These are phyloP conservation scores for Salmacisia buchloeana DNA, from an alignment of 1,284 basidiomycete genomes.

Conservation along the genomic window DNA sequence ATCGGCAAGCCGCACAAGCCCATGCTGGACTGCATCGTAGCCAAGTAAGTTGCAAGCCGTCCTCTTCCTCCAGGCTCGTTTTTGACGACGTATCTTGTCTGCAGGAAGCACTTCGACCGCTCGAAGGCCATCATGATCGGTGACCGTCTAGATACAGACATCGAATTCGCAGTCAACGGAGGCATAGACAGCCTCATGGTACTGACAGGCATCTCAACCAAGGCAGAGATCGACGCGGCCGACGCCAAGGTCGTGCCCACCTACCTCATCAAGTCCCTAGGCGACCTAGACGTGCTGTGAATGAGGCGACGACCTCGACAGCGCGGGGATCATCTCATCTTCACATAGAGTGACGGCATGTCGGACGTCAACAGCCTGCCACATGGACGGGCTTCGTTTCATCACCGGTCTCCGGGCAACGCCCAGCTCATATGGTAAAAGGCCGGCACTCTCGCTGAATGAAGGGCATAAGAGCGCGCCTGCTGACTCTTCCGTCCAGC, in stretches of 20 bases:
- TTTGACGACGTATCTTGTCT: background rate
- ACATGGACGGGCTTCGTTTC: too few relatives aligned
- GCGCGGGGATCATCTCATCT: too few relatives aligned
- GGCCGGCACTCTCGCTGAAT: too few relatives aligned
- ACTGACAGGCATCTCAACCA: constrained; percentile 65
- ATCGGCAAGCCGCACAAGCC: constrained; percentile 87
- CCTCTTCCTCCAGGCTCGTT: background rate
- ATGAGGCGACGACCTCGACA: too few relatives aligned
- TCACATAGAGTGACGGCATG: too few relatives aligned
- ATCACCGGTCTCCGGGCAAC: too few relatives aligned
- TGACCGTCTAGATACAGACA: constrained; percentile 90
- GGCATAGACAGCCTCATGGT: constrained; percentile 83
- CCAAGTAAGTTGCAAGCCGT: constrained; percentile 63
- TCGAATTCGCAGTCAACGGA: constrained; percentile 79
- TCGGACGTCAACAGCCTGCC: background rate
- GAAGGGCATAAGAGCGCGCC: too few relatives aligned
- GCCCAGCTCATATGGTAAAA: too few relatives aligned
- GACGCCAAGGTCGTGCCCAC: constrained; percentile 41
- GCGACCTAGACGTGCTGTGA: constrained; percentile 33
- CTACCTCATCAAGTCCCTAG: constrained; percentile 40
- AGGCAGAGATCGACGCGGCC: constrained; percentile 57
- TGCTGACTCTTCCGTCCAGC: too few relatives aligned
- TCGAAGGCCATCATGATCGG: constrained; percentile 86
- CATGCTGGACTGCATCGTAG: constrained; percentile 91
- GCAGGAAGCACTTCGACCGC: constrained; percentile 76